These are phyloP conservation scores for Ustilago nuda DNA, from an alignment of 1,284 basidiomycete genomes.

Conservation along the genomic window DNA sequence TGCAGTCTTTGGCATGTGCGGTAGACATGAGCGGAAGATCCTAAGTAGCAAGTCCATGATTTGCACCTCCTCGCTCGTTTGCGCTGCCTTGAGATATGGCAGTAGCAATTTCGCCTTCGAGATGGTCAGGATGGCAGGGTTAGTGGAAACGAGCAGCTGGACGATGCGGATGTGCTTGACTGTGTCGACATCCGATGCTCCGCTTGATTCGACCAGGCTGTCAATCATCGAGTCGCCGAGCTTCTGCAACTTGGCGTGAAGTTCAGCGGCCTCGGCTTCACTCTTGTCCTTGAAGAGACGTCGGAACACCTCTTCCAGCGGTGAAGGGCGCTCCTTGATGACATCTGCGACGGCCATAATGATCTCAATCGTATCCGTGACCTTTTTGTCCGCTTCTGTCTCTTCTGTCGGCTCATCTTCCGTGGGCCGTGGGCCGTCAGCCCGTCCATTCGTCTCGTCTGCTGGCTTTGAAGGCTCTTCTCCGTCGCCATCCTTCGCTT, in stretches of 20 bases:
- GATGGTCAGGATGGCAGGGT: conserved; percentile 83
- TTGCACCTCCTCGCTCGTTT: conserved; percentile 81
- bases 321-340: conserved; percentile 83
- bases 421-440: not conserved
- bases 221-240: conserved; percentile 87
- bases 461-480: not conserved
- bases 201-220: conserved; percentile 84
- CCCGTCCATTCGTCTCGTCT: not conserved
- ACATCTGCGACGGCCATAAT: conserved; percentile 86
- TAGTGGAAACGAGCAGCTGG: conserved; percentile 81
- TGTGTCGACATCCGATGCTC: conserved; percentile 72
- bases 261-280: conserved; percentile 61
- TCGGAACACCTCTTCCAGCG: conserved; percentile 84
- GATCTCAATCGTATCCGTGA: conserved; percentile 75
- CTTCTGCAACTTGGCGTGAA: conserved; percentile 78
- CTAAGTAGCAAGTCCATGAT: conserved; percentile 72
- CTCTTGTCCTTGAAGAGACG: conserved; percentile 67
- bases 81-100: conserved; percentile 85
- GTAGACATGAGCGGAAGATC: conserved; percentile 86
- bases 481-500: conserved; percentile 5
- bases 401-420: conserved; percentile 16
- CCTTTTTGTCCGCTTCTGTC: conserved; percentile 30
- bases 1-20: conserved; percentile 77
- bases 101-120: conserved; percentile 82
- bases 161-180: conserved; percentile 78